These are phyloP conservation scores for Camellia sinensis DNA, from an alignment of 148 eudicot genomes.

Conservation along the genomic window DNA sequence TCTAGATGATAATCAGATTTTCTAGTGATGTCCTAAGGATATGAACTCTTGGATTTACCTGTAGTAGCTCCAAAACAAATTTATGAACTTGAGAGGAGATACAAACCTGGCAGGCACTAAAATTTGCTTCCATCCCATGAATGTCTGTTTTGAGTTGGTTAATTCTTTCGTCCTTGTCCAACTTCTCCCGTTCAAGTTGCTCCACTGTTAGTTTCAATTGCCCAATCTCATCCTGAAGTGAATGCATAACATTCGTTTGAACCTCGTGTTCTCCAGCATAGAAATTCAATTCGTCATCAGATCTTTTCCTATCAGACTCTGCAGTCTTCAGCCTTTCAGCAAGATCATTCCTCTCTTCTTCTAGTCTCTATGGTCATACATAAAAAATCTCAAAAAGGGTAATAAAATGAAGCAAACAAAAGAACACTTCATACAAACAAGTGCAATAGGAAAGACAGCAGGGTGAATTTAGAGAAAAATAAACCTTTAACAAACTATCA, in stretches of 20 bases:
- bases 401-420: too few relatives aligned
- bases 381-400: too few relatives aligned
- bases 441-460: too few relatives aligned
- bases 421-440: too few relatives aligned
- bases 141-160: slow-evolving; percentile 72
- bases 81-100: neutral
- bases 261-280: slow-evolving; percentile 67
- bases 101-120: slow-evolving; percentile 64
- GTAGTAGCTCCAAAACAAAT: neutral
- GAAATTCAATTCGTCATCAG: slow-evolving; percentile 73
- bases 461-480: too few relatives aligned
- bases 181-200: slow-evolving; percentile 72
- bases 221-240: slow-evolving; percentile 77
- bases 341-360: slow-evolving; percentile 61
- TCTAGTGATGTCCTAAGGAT: too few relatives aligned
- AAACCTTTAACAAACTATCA: too few relatives aligned
- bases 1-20: too few relatives aligned
- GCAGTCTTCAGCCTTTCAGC: slow-evolving; percentile 64
- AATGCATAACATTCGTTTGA: slow-evolving; percentile 52
- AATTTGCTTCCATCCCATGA: slow-evolving; percentile 62
- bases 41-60: neutral
- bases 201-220: slow-evolving; percentile 66
- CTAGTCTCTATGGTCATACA: neutral
- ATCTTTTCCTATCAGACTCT: slow-evolving; percentile 67
- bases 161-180: slow-evolving; percentile 79